A percentile compares a stretch with the other conserved stretches of the same genome.
These are phyloP conservation scores for Diaporthe humulicola DNA, from an alignment of 2,329 filamentous ascomycete species.

Conservation along the genomic window DNA sequence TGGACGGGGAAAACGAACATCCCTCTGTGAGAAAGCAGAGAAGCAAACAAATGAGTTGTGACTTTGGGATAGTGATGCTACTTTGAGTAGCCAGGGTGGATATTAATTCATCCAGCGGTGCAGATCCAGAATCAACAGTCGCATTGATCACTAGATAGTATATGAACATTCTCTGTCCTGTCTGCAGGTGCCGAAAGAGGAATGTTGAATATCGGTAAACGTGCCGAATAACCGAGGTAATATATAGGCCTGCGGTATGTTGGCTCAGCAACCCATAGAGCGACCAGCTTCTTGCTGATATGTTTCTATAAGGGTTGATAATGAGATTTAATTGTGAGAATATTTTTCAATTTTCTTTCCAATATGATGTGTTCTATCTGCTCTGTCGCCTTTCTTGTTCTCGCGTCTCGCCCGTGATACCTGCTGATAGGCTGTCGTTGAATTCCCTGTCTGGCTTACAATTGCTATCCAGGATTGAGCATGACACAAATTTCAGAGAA, in stretches of 20 bases:
- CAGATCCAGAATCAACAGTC: not conserved
- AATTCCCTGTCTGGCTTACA: not conserved
- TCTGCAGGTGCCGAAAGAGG: not conserved
- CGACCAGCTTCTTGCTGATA: no score
- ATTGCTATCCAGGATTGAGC: not conserved
- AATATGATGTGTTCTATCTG: no score
- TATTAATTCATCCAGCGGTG: constrained; percentile 1
- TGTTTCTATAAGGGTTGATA: no score
- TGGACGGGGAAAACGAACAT: not conserved
- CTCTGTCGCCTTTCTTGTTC: not conserved
- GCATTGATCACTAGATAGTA: not conserved
- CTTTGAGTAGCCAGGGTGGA: not conserved
- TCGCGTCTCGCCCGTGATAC: not conserved
- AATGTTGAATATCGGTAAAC: not conserved
- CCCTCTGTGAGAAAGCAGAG: not conserved
- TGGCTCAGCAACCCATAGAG: no score
- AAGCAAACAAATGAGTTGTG: not conserved
- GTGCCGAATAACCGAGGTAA: not conserved
- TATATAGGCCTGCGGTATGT: not conserved
- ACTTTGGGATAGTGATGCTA: not conserved
- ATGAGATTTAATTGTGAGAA: no score
- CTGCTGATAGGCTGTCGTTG: not conserved
- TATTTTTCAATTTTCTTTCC: no score
- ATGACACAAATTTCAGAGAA: not conserved
- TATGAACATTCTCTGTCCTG: not conserved